These are phyloP conservation scores for Rugonectria rugulosa DNA, from an alignment of 2,329 filamentous ascomycete genomes.

Conservation along the genomic window DNA sequence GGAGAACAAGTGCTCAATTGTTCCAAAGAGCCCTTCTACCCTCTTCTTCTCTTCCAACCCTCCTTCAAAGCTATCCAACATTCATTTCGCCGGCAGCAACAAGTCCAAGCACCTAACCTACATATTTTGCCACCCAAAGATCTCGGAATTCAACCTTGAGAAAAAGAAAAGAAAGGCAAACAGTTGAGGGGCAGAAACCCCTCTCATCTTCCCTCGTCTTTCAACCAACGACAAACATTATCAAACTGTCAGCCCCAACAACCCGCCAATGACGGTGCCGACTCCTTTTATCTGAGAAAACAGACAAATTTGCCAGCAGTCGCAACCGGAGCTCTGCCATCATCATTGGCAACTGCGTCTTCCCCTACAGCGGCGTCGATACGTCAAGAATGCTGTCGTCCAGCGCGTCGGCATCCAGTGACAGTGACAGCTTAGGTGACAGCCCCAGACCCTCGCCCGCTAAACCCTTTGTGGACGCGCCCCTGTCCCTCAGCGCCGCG, in stretches of 20 bases:
- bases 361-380: background rate
- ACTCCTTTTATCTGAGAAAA: too few species aligned
- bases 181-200: background rate
- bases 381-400: background rate
- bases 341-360: background rate
- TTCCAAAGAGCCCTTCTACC: too few species aligned
- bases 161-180: slow-evolving; percentile 5
- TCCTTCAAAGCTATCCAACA: background rate
- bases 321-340: background rate
- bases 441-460: slow-evolving; percentile 21
- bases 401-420: slow-evolving; percentile 17
- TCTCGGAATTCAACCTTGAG: background rate
- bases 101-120: background rate
- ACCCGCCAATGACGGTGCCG: too few species aligned
- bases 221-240: background rate
- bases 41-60: background rate
- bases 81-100: background rate
- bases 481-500: slow-evolving; percentile 3
- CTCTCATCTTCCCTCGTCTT: background rate
- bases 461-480: slow-evolving; percentile 18
- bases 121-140: background rate
- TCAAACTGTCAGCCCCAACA: too few species aligned
- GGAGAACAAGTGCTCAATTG: too few species aligned
- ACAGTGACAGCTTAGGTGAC: too few species aligned
- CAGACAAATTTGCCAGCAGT: too few species aligned